Evolutionary conservation across 495 filamentous ascomycete genomes (phyloP).

Genomic region (Extremus antarcticus): DNA sequence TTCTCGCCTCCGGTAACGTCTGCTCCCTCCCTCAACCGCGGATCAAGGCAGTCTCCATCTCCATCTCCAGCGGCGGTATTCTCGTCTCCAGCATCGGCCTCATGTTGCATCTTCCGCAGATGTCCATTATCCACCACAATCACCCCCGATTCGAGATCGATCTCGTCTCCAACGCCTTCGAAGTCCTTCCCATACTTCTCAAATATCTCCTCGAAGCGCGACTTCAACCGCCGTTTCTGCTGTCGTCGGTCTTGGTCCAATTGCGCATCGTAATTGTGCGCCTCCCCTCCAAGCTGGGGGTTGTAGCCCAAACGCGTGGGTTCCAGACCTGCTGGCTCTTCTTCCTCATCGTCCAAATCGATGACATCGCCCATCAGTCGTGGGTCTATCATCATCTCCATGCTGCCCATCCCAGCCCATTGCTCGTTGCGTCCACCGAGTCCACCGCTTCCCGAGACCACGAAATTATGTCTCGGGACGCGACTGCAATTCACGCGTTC

Average conservation of each 20-base stretch:
- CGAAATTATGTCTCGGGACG: constrained; percentile 1
- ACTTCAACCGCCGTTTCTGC: constrained; percentile 60
- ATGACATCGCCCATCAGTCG: not conserved
- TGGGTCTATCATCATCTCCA: not conserved
- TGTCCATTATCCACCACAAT: constrained; percentile 86
- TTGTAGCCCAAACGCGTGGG: not conserved
- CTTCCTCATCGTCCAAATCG: not conserved
- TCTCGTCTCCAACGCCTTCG: constrained; percentile 66
- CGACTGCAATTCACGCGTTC: constrained; percentile 21
- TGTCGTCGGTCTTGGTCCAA: constrained; percentile 38
- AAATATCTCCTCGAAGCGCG: constrained; percentile 75
- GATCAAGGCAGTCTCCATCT: not conserved
- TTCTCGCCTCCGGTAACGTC: not conserved
- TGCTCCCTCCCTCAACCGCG: not conserved
- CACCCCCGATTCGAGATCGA: constrained; percentile 64
- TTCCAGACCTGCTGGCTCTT: not conserved
- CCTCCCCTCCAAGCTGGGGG: not conserved
- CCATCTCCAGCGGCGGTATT: constrained; percentile 10
- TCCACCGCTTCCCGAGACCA: too few relatives aligned
- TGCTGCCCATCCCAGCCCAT: not conserved
- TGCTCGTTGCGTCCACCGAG: not conserved
- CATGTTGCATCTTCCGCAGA: constrained; percentile 32
- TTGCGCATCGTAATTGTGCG: constrained; percentile 29
- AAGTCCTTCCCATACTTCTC: constrained; percentile 80
- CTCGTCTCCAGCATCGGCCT: constrained; percentile 17